phyloP scores from a whole-genome alignment of 2,329 filamentous ascomycete genomes.

The Chaetomiaceae sp. region DNA sequence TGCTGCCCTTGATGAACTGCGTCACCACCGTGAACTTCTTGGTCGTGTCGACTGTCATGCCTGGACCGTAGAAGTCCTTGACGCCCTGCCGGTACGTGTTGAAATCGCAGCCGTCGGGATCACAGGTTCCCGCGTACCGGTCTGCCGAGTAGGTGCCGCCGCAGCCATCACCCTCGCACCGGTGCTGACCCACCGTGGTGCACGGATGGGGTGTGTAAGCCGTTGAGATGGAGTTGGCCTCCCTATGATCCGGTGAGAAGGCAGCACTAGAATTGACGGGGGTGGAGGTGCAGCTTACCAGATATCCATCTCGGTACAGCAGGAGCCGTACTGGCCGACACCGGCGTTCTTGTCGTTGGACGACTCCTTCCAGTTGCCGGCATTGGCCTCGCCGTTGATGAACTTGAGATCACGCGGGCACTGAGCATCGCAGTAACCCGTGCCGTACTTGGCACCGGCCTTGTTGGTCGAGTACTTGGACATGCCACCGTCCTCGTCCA shows the following conservation, averaged over 20 bases:
- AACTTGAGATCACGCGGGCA: slow-evolving; percentile 52
- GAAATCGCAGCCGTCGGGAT: slow-evolving; percentile 67
- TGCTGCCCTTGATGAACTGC: slow-evolving; percentile 49
- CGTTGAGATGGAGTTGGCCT: slow-evolving; percentile 61
- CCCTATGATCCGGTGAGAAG: slow-evolving; percentile 39
- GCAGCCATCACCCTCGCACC: slow-evolving; percentile 47
- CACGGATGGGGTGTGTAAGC: slow-evolving; percentile 66
- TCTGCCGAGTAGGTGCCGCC: slow-evolving; percentile 48
- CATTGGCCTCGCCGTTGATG: slow-evolving; percentile 52
- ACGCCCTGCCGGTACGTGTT: slow-evolving; percentile 64
- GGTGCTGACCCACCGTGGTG: slow-evolving; percentile 42
- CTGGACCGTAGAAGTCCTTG: slow-evolving; percentile 56
- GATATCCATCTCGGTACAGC: slow-evolving; percentile 57
- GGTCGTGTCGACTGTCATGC: slow-evolving; percentile 53
- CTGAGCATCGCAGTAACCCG: slow-evolving; percentile 52
- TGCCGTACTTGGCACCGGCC: slow-evolving; percentile 51
- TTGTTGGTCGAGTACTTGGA: slow-evolving; percentile 46
- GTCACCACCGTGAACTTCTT: slow-evolving; percentile 61
- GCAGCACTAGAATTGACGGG: background rate
- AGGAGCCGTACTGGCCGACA: slow-evolving; percentile 46
- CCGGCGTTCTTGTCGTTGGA: slow-evolving; percentile 51
- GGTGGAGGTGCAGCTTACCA: slow-evolving; percentile 31
- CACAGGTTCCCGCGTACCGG: slow-evolving; percentile 59
- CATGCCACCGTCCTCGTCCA: slow-evolving; percentile 54
- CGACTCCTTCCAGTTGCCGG: slow-evolving; percentile 48